A percentile compares a stretch with the other conserved stretches of the same genome.
These are phyloP conservation scores for Cerioporus squamosus DNA, from an alignment of 1,284 basidiomycete genomes.

Conservation along the genomic window DNA sequence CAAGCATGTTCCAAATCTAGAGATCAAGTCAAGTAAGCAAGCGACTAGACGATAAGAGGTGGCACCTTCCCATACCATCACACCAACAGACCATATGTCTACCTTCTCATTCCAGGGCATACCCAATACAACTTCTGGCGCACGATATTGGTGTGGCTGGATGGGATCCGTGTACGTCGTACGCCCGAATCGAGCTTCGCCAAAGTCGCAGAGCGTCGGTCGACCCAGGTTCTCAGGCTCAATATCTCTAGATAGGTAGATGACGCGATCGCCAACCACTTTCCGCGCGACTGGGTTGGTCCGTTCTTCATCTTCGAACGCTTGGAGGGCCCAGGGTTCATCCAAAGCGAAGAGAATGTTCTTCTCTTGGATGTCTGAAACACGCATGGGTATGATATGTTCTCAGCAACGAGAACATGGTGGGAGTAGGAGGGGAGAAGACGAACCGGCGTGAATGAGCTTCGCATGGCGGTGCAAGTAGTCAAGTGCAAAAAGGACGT, in stretches of 20 bases:
- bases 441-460: neutral
- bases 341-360: neutral
- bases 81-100: slow-evolving; percentile 34
- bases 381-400: neutral
- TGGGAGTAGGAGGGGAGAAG: neutral
- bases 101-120: slow-evolving; percentile 27
- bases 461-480: neutral
- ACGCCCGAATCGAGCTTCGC: slow-evolving; percentile 21
- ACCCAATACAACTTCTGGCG: slow-evolving; percentile 24
- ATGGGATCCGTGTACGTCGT: slow-evolving; percentile 14
- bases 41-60: neutral
- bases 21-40: neutral
- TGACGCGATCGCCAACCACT: slow-evolving; percentile 14
- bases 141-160: slow-evolving; percentile 27
- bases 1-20: slow-evolving; percentile 28
- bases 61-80: slow-evolving; percentile 21
- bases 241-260: slow-evolving; percentile 12
- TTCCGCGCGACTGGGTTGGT: slow-evolving; percentile 5
- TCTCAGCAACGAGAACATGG: too few relatives aligned
- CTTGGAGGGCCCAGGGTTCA: neutral
- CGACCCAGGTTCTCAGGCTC: slow-evolving; percentile 11
- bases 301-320: neutral
- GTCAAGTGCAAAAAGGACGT: neutral
- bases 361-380: neutral
- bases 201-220: slow-evolving; percentile 22